Conservation (phyloP, 805 yeast genomes). For the Sugiyamaella americana region DNA sequence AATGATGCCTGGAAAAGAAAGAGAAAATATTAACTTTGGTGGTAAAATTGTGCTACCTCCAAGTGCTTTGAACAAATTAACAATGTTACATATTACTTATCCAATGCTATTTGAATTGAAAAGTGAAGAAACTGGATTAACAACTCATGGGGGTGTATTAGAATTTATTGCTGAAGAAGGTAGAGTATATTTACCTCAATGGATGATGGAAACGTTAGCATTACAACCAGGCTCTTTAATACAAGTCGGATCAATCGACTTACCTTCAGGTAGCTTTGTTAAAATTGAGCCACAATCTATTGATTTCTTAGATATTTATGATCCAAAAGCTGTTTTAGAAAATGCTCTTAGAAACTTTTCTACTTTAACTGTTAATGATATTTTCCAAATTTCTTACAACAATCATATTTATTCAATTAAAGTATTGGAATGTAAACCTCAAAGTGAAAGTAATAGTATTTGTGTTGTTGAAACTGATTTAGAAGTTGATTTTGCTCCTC, state of each 20-base stretch:
- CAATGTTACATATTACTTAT: constrained; percentile 86
- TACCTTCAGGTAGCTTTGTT: constrained; percentile 82
- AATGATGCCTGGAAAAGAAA: constrained; percentile 74
- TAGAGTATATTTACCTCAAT: constrained; percentile 84
- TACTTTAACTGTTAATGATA: constrained; percentile 76
- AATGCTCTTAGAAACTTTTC: constrained; percentile 86
- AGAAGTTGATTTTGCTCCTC: constrained; percentile 97
- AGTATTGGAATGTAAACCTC: constrained; percentile 84
- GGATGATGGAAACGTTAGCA: constrained; percentile 84
- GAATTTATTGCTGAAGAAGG: constrained; percentile 98
- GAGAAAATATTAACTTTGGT: constrained; percentile 75
- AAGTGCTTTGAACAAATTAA: constrained; percentile 76
- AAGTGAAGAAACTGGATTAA: constrained; percentile 53
- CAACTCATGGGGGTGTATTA: constrained; percentile 87
- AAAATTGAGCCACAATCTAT: constrained; percentile 93
- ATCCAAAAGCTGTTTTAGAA: constrained; percentile 95
- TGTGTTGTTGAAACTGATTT: constrained; percentile 96
- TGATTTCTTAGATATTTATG: constrained; percentile 86
- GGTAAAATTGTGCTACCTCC: constrained; percentile 96
- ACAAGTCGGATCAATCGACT: constrained; percentile 61
- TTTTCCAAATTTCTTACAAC: constrained; percentile 80
- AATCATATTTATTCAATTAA: constrained; percentile 70
- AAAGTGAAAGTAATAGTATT: constrained; percentile 54
- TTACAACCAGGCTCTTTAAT: constrained; percentile 76
- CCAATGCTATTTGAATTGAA: constrained; percentile 89